Percentiles rank a stretch among this genome's conserved stretches.
These are phyloP conservation scores for Eucalyptus rudis DNA, from an alignment of 345 rosid species.

Conservation along the genomic window DNA sequence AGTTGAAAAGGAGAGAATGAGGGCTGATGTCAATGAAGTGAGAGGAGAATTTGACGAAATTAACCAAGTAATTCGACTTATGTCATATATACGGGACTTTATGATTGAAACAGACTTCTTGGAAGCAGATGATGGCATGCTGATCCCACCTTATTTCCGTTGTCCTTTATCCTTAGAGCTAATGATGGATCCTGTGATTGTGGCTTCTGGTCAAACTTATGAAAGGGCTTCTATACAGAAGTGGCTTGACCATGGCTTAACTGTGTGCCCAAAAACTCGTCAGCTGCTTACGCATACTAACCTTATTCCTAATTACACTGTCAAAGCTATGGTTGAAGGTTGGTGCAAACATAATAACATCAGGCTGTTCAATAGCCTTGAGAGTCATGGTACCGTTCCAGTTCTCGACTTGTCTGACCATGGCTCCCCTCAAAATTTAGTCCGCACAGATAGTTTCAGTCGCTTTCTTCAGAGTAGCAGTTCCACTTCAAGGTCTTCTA, in stretches of 20 bases:
- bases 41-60: constrained; percentile 26
- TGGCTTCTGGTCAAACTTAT: constrained; percentile 93
- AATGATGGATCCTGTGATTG: constrained; percentile 88
- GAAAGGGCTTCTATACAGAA: constrained; percentile 80
- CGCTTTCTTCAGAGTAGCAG: constrained; percentile 38
- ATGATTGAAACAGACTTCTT: constrained; percentile 44
- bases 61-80: constrained; percentile 34
- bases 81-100: constrained; percentile 51
- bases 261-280: constrained; percentile 79
- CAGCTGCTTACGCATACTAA: constrained; percentile 54
- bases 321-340: constrained; percentile 78
- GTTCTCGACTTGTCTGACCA: constrained; percentile 25
- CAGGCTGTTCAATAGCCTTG: constrained; percentile 13
- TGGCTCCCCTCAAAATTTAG: constrained; percentile 33
- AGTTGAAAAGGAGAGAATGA: constrained; percentile 65
- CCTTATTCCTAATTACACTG: constrained; percentile 84
- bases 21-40: constrained; percentile 13
- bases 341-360: constrained; percentile 71
- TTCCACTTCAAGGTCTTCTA: constrained; percentile 49
- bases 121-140: constrained; percentile 45
- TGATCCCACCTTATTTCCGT: constrained; percentile 65
- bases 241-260: constrained; percentile 76
- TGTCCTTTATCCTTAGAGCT: constrained; percentile 87
- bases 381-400: constrained; percentile 10
- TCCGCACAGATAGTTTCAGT: constrained; percentile 33